Conservation (phyloP, 1,284 basidiomycete genomes). For the Moesziomyces aphidis region DNA sequence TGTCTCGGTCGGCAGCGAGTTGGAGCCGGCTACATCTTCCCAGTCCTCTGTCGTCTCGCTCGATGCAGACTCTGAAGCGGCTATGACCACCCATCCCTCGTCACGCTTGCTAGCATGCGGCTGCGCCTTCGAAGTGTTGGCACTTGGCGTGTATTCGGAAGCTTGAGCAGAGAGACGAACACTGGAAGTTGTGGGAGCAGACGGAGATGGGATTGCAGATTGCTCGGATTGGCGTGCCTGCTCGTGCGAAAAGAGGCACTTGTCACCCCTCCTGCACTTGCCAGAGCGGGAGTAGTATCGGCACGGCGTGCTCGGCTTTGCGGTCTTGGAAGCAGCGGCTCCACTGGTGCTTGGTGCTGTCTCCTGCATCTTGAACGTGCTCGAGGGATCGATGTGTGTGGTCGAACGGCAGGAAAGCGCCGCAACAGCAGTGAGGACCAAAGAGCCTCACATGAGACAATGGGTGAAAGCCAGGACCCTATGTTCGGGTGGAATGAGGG, state of each 20-base stretch:
- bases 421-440: no score
- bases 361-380: constrained; percentile 9
- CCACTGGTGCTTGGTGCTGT: constrained; percentile 8
- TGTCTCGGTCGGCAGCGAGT: no score
- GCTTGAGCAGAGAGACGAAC: constrained; percentile 13
- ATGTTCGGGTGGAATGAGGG: no score
- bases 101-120: constrained; percentile 2
- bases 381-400: no score
- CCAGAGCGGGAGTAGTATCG: constrained; percentile 38
- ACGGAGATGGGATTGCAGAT: neutral
- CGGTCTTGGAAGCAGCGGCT: neutral
- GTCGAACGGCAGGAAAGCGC: no score
- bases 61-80: neutral
- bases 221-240: neutral
- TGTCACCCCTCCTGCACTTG: constrained; percentile 27
- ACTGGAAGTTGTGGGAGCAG: neutral
- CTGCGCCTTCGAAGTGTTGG: neutral
- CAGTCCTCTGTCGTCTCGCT: neutral
- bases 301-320: constrained; percentile 16
- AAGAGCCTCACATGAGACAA: no score
- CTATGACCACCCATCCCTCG: constrained; percentile 13
- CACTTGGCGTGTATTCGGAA: constrained; percentile 6
- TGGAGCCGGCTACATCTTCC: neutral
- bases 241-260: constrained; percentile 38
- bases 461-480: no score